A percentile compares a stretch with the other conserved stretches of the same genome.
Conservation (phyloP, 1,284 basidiomycete species). For the Chalciporus piperatoides region DNA sequence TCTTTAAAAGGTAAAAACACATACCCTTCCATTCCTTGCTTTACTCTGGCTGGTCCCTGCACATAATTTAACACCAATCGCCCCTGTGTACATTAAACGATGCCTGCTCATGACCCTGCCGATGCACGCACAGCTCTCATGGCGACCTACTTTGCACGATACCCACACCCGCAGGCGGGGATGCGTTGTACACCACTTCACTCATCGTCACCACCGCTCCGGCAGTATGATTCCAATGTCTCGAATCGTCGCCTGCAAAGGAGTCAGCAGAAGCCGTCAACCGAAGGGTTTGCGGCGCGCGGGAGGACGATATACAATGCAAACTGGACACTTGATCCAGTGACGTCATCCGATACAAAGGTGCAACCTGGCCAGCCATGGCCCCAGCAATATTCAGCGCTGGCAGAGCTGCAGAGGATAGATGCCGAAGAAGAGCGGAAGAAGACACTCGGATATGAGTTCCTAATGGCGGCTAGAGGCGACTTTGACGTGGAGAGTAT, state of each 20-base stretch:
- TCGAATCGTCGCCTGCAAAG: not conserved
- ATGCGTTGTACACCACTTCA: not conserved
- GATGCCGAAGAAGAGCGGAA: conserved; percentile 24
- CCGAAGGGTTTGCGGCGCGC: conserved; percentile 12
- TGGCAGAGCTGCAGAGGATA: conserved; percentile 19
- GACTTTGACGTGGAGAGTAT: not conserved
- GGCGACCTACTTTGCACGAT: conserved; percentile 19
- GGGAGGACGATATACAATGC: conserved; percentile 33
- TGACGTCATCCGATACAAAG: not conserved
- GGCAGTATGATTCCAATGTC: conserved; percentile 2
- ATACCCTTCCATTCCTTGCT: not conserved
- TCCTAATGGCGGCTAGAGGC: conserved; percentile 9
- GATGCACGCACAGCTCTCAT: conserved; percentile 30
- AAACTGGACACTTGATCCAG: not conserved
- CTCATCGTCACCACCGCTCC: not conserved
- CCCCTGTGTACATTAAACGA: conserved; percentile 7
- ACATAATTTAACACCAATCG: not conserved
- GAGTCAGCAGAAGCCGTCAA: not conserved
- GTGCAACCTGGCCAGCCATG: not conserved
- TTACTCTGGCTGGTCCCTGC: conserved; percentile 13
- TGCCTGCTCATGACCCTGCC: conserved; percentile 25
- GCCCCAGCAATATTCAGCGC: not conserved
- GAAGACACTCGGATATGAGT: not conserved
- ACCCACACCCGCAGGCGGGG: conserved; percentile 13
- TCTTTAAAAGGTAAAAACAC: not conserved